Conservation (phyloP, 1,284 basidiomycete genomes). For the Naganishia sp. region DNA sequence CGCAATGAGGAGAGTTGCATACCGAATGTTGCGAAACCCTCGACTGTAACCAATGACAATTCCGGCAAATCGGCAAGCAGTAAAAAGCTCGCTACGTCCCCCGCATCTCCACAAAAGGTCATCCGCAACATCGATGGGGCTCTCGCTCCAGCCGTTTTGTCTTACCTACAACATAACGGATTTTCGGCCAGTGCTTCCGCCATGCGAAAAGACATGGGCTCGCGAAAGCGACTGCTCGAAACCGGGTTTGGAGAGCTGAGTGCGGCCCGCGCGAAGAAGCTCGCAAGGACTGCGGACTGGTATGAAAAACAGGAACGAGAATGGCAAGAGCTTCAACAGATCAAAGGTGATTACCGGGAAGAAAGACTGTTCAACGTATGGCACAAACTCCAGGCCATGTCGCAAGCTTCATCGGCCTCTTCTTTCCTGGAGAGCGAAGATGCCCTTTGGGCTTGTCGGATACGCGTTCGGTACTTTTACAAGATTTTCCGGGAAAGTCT, state of each 20-base stretch:
- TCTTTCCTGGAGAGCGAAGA: constrained; percentile 17
- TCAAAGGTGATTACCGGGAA: constrained; percentile 12
- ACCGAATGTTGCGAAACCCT: neutral
- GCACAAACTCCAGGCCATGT: neutral
- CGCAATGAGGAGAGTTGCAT: neutral
- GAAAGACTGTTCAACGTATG: constrained; percentile 13
- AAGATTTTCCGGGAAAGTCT: neutral
- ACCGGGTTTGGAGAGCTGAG: constrained; percentile 7
- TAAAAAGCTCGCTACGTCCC: neutral
- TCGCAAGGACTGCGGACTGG: constrained; percentile 16
- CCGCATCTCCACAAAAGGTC: constrained; percentile 9
- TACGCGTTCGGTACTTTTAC: constrained; percentile 16
- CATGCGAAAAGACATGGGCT: constrained; percentile 26
- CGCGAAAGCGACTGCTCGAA: constrained; percentile 16
- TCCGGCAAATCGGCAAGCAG: neutral
- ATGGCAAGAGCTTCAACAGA: constrained; percentile 10
- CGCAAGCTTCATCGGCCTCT: neutral
- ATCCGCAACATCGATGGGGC: constrained; percentile 19
- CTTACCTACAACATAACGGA: constrained; percentile 18
- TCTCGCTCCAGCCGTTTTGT: constrained; percentile 24
- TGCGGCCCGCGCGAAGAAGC: neutral
- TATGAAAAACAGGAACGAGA: constrained; percentile 9
- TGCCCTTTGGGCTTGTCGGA: constrained; percentile 13
- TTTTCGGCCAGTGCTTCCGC: constrained; percentile 16
- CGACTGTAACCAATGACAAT: neutral